phyloP scores from a whole-genome alignment of 2,329 filamentous ascomycete species.

The Emericellopsis atlantica region DNA sequence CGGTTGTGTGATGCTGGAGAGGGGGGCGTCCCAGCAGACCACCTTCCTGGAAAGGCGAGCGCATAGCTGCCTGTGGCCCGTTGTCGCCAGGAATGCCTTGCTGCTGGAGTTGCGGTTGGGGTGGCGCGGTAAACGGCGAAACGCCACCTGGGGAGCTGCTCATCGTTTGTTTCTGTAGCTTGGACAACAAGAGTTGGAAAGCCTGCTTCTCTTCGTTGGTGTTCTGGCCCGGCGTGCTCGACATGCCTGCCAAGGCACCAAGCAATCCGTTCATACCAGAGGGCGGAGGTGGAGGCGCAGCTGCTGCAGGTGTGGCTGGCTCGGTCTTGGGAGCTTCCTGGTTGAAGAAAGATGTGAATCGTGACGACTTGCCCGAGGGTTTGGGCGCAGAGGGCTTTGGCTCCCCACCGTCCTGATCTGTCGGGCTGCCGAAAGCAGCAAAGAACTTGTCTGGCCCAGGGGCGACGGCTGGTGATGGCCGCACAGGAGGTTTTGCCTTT shows the following conservation, averaged over 20 bases:
- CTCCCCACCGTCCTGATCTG: conserved; percentile 33
- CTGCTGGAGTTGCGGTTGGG: conserved; percentile 2
- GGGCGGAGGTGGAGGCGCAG: conserved; percentile 1
- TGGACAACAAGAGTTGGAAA: conserved; percentile 70
- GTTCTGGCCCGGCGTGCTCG: conserved; percentile 6
- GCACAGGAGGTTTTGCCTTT: conserved; percentile 38
- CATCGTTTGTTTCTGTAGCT: conserved; percentile 53
- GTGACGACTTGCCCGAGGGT: conserved; percentile 54
- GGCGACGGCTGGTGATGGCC: conserved; percentile 52
- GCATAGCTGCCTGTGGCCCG: too few relatives aligned
- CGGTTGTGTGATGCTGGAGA: conserved; percentile 28
- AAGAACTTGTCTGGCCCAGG: conserved; percentile 70
- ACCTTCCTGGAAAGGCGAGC: conserved; percentile 33
- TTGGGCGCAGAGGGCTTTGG: conserved; percentile 36
- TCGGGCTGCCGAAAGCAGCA: conserved; percentile 38
- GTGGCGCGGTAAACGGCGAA: conserved; percentile 27
- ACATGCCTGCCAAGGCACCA: neutral
- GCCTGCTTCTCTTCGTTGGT: conserved; percentile 68
- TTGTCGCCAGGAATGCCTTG: neutral
- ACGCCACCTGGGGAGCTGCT: conserved; percentile 30
- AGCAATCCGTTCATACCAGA: conserved; percentile 3
- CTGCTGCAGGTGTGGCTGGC: neutral
- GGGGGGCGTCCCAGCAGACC: conserved; percentile 26
- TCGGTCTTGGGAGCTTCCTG: conserved; percentile 1
- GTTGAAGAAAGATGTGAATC: conserved; percentile 74